These are phyloP conservation scores for Oropetium thomaeum DNA, from an alignment of 176 grass and related monocot genomes.

Conservation along the genomic window DNA sequence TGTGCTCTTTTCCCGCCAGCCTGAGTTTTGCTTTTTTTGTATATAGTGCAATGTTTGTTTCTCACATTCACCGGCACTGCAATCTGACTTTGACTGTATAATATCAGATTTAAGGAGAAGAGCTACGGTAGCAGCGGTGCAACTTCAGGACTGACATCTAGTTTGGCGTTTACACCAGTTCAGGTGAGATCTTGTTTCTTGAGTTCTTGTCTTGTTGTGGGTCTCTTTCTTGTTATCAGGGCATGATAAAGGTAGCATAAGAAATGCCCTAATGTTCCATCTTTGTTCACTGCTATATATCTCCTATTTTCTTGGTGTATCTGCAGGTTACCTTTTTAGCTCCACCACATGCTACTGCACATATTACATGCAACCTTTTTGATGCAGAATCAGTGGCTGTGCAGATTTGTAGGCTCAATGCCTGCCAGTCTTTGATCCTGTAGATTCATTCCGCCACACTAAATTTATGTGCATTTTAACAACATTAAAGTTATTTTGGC, in stretches of 20 bases:
- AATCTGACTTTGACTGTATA: slow-evolving; percentile 8
- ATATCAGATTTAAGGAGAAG: slow-evolving; percentile 89
- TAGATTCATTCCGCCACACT: not conserved
- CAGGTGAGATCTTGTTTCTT: slow-evolving; percentile 55
- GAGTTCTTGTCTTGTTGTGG: not conserved
- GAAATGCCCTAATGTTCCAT: not conserved
- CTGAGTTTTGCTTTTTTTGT: slow-evolving; percentile 24
- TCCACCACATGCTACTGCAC: not conserved
- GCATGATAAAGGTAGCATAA: not conserved
- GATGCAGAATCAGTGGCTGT: not conserved
- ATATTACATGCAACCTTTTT: not conserved
- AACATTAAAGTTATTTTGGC: not conserved
- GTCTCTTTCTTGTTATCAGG: not conserved
- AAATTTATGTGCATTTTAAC: slow-evolving; percentile 11
- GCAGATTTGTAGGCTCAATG: not conserved
- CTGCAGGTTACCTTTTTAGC: not conserved
- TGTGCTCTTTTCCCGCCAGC: too few relatives aligned
- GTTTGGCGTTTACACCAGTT: slow-evolving; percentile 91
- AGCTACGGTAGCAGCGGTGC: slow-evolving; percentile 75
- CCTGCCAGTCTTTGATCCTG: not conserved
- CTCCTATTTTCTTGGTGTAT: not conserved
- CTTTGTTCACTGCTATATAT: not conserved
- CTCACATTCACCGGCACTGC: not conserved
- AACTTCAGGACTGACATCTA: slow-evolving; percentile 86
- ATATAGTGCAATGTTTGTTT: not conserved